Evolutionary conservation across 495 filamentous ascomycete species (phyloP), one percentile per base, ranked within the genome.

Genomic region (Hypoxylon rickii): DNA sequence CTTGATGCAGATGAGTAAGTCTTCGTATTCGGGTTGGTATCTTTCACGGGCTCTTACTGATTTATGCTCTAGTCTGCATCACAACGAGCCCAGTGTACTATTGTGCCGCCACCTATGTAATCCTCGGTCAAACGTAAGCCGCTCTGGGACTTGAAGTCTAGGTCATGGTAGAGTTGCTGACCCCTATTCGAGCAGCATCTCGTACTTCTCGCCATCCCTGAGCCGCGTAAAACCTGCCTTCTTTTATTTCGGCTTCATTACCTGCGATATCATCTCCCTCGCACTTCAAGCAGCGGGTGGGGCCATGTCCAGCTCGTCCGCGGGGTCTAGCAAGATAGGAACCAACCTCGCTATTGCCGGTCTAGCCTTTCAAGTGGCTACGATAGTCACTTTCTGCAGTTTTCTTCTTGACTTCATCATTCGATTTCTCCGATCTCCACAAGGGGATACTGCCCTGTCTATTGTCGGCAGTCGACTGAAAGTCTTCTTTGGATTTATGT

Each of bases 91-190:
- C 84, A 0, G 77, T 82, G 21, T 86, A 80, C 58, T 73, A 80
- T 51, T 76, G 79, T 11, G 83, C 83, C 0, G 81, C 75, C 12
- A 80, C 86, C 50, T 87, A 87, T 64, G 67, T 85, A 45, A 83
- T 78, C 12, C 65, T 79, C n/a, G 67, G n/a, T n/a, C n/a, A n/a
- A n/a, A n/a, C n/a, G n/a, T n/a, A n/a, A n/a, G n/a, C n/a, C n/a
- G n/a, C n/a, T n/a, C n/a, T n/a, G n/a, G n/a, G n/a, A n/a, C n/a
- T n/a, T n/a, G n/a, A n/a, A n/a, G n/a, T n/a, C n/a, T n/a, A n/a
- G n/a, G n/a, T n/a, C n/a, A n/a, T n/a, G n/a, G n/a, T n/a, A n/a
- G n/a, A n/a, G n/a, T n/a, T n/a, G n/a, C n/a, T n/a, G n/a, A n/a
- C n/a, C n/a, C n/a, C n/a, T n/a, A n/a, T n/a, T n/a, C n/a, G n/a